These are phyloP conservation scores for Trichaptum fuscoviolaceum DNA, from an alignment of 768 basidiomycete species.

Conservation along the genomic window DNA sequence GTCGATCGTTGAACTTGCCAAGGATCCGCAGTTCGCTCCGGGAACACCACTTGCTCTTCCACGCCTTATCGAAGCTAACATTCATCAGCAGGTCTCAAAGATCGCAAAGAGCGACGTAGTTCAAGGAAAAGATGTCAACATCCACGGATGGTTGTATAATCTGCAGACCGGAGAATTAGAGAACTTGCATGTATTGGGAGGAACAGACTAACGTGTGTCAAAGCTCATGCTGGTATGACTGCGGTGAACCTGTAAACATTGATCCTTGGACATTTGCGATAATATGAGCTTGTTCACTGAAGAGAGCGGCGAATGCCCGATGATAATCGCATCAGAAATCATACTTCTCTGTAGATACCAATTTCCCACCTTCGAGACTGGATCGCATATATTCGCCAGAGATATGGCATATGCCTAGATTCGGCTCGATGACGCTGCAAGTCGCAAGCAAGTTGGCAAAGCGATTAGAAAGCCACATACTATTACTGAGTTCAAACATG, in stretches of 20 bases:
- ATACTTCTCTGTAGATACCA: too few species aligned
- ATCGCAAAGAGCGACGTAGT: slow-evolving; percentile 44
- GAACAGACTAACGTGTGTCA: not conserved
- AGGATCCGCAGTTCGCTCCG: not conserved
- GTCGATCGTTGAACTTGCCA: not conserved
- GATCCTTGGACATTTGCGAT: too few species aligned
- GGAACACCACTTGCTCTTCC: slow-evolving; percentile 19
- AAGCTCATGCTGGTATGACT: too few species aligned
- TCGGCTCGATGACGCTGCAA: not conserved
- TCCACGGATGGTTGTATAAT: slow-evolving; percentile 75
- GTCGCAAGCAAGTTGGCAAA: not conserved
- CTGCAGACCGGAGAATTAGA: slow-evolving; percentile 50
- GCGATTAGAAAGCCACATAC: not conserved
- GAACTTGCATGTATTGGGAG: slow-evolving; percentile 36
- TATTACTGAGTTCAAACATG: not conserved
- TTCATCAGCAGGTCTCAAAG: slow-evolving; percentile 24
- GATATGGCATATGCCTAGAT: not conserved
- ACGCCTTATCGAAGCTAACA: slow-evolving; percentile 48
- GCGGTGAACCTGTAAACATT: too few species aligned
- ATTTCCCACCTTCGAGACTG: too few species aligned
- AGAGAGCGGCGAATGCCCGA: too few species aligned
- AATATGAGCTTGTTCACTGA: too few species aligned
- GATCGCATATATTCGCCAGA: not conserved
- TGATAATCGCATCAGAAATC: too few species aligned
- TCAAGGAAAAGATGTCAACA: slow-evolving; percentile 34